These are phyloP conservation scores for Coleophoma eucalyptorum DNA, from an alignment of 2,329 filamentous ascomycete genomes.

Conservation along the genomic window DNA sequence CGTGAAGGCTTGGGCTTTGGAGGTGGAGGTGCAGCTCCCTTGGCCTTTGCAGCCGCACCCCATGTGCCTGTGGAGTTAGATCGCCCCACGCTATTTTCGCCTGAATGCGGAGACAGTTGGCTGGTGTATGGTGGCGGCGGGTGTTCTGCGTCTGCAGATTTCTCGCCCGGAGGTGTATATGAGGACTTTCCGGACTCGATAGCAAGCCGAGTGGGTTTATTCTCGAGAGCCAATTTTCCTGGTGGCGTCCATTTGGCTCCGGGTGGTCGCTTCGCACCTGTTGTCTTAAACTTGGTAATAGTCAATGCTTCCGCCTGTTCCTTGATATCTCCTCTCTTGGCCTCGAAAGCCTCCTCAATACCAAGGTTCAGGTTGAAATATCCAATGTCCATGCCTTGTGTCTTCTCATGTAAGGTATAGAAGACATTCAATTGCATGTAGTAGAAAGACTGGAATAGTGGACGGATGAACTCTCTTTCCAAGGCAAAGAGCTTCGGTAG, in stretches of 20 bases:
- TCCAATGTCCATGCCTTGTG: conserved; percentile 95
- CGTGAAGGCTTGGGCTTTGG: conserved; percentile 79
- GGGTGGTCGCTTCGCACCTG: conserved; percentile 55
- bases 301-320: conserved; percentile 78
- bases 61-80: conserved; percentile 37
- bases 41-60: conserved; percentile 60
- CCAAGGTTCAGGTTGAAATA: conserved; percentile 93
- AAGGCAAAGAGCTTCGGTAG: conserved; percentile 86
- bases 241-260: conserved; percentile 9
- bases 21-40: conserved; percentile 59
- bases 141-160: conserved; percentile 42
- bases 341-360: conserved; percentile 85
- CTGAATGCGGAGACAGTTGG: conserved; percentile 23
- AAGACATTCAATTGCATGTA: conserved; percentile 99
- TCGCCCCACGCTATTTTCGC: conserved; percentile 28
- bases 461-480: conserved; percentile 92
- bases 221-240: conserved; percentile 14
- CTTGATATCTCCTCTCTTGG: conserved; percentile 85
- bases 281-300: conserved; percentile 90
- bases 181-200: conserved; percentile 17
- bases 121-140: conserved; percentile 70
- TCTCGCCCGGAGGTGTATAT: conserved; percentile 23
- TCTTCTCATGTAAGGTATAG: conserved; percentile 95
- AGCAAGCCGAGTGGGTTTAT: conserved; percentile 15
- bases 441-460: conserved; percentile 98